A percentile compares a stretch with the other conserved stretches of the same genome.
Evolutionary conservation across 148 eudicot species (phyloP).

Genomic region (Pharnaceum exiguum): DNA sequence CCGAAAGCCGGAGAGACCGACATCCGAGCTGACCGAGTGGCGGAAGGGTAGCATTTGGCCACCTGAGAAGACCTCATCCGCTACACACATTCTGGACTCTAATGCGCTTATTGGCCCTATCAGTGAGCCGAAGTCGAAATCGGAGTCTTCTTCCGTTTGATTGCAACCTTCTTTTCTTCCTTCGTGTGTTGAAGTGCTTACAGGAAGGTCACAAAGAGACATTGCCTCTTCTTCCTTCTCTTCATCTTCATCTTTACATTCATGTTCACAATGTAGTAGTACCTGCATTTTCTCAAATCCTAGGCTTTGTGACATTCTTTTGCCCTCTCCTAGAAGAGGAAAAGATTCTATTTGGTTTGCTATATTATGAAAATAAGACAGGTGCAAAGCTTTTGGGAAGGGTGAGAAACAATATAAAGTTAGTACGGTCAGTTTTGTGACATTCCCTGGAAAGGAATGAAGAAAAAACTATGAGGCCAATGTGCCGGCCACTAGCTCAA

Average conservation of each 20-base stretch:
- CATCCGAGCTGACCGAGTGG: slow-evolving; percentile 59
- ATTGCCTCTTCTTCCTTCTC: slow-evolving; percentile 51
- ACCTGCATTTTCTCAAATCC: neutral
- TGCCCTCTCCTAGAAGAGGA: neutral
- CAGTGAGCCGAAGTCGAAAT: slow-evolving; percentile 64
- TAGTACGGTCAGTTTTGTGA: neutral
- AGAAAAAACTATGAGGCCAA: slow-evolving; percentile 6
- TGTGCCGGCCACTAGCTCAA: slow-evolving; percentile 23
- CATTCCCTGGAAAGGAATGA: slow-evolving; percentile 2
- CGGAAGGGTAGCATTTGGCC: slow-evolving; percentile 79
- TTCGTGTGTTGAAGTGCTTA: neutral
- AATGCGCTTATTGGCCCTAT: slow-evolving; percentile 13
- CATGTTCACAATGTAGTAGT: neutral
- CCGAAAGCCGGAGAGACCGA: slow-evolving; percentile 15
- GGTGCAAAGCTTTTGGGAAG: too few relatives aligned
- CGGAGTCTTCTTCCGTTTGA: slow-evolving; percentile 11
- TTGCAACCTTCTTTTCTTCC: slow-evolving; percentile 16
- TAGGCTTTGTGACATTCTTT: slow-evolving; percentile 7
- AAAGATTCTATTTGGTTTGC: neutral
- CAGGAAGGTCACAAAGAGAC: slow-evolving; percentile 69
- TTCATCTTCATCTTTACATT: neutral
- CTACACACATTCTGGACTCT: slow-evolving; percentile 66
- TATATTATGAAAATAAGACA: neutral
- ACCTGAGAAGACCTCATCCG: slow-evolving; percentile 74
- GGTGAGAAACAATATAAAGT: neutral